These are phyloP conservation scores for Hanseniaspora meyeri DNA, from an alignment of 805 yeast genomes.

Conservation along the genomic window DNA sequence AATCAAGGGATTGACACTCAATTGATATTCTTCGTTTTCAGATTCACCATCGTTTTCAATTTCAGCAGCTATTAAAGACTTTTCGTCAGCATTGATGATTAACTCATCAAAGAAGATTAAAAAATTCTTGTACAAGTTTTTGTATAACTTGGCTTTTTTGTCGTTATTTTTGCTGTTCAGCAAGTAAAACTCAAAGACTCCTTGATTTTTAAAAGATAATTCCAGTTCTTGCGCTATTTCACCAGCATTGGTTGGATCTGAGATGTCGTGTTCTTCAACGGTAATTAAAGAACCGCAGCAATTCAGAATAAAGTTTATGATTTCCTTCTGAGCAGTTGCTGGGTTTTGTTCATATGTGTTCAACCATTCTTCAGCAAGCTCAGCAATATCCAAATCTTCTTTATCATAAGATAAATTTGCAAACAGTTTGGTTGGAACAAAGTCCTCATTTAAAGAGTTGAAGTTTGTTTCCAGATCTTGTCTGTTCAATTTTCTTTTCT, in stretches of 20 bases:
- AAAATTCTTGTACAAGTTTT: slow-evolving; percentile 43
- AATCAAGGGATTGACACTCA: slow-evolving; percentile 15
- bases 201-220: slow-evolving; percentile 46
- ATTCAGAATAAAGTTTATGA: slow-evolving; percentile 58
- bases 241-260: slow-evolving; percentile 52
- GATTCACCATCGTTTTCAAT: slow-evolving; percentile 25
- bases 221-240: slow-evolving; percentile 67
- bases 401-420: slow-evolving; percentile 37
- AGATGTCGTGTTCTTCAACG: slow-evolving; percentile 64
- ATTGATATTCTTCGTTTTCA: slow-evolving; percentile 26
- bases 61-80: slow-evolving; percentile 42
- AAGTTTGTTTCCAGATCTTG: slow-evolving; percentile 17
- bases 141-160: slow-evolving; percentile 28
- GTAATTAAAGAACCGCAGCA: slow-evolving; percentile 59
- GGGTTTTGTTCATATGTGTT: slow-evolving; percentile 37
- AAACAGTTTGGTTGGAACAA: slow-evolving; percentile 38
- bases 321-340: slow-evolving; percentile 41
- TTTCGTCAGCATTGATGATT: slow-evolving; percentile 44
- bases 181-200: slow-evolving; percentile 59
- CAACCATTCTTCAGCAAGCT: slow-evolving; percentile 46
- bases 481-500: slow-evolving; percentile 16
- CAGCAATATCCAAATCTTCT: slow-evolving; percentile 38
- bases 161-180: slow-evolving; percentile 38
- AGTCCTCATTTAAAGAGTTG: slow-evolving; percentile 31
- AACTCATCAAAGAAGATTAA: slow-evolving; percentile 44